phyloP scores from a whole-genome alignment of 306 rosid species.

The Urtica urens region DNA sequence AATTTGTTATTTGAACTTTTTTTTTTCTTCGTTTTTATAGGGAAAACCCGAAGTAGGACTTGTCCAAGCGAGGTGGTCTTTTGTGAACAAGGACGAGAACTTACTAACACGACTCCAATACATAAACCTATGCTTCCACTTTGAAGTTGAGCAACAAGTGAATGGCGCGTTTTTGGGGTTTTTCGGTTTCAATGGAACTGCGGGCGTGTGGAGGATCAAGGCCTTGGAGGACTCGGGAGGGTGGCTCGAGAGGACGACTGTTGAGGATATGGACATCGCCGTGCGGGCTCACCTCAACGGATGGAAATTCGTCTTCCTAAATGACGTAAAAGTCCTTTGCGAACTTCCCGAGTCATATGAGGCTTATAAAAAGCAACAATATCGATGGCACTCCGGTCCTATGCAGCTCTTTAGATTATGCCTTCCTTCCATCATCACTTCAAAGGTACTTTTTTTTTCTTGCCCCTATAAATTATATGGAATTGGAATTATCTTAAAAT shows the following conservation, averaged over 20 bases:
- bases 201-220: conserved; percentile 92
- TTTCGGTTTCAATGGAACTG: conserved; percentile 98
- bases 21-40: no score
- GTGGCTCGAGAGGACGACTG: conserved; percentile 95
- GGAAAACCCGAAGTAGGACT: conserved; percentile 88
- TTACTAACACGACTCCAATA: conserved; percentile 88
- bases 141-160: conserved; percentile 98
- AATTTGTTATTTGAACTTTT: no score
- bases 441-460: conserved; percentile 48
- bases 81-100: conserved; percentile 91
- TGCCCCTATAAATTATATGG: no score
- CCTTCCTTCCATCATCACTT: conserved; percentile 66
- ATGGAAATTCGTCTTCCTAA: conserved; percentile 87
- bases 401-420: conserved; percentile 95
- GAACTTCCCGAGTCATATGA: conserved; percentile 96
- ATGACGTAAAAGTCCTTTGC: conserved; percentile 86
- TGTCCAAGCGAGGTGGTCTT: conserved; percentile 95
- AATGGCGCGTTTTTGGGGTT: conserved; percentile 78
- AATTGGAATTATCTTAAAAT: no score
- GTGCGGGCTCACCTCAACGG: conserved; percentile 92
- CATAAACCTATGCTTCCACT: conserved; percentile 93
- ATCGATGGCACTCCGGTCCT: conserved; percentile 99
- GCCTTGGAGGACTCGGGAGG: conserved; percentile 97
- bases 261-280: conserved; percentile 96
- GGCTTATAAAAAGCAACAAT: conserved; percentile 94